These are phyloP conservation scores for Xylaria sp. DNA, from an alignment of 2,329 filamentous ascomycete genomes.

Conservation along the genomic window DNA sequence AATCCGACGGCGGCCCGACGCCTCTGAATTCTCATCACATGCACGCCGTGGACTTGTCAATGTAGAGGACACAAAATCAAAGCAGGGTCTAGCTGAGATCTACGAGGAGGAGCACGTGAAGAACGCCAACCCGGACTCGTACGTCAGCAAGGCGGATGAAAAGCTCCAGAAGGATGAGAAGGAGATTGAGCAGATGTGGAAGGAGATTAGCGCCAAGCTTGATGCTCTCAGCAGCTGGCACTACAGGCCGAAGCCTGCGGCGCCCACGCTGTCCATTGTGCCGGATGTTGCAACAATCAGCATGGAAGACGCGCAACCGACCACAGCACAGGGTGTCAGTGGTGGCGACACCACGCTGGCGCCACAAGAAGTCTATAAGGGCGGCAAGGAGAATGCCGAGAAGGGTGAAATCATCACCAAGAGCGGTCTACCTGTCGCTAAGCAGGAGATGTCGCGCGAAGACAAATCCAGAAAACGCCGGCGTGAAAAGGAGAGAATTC, in stretches of 20 bases:
- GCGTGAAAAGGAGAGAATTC: constrained; percentile 78
- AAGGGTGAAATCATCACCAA: constrained; percentile 70
- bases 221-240: constrained; percentile 91
- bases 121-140: constrained; percentile 68
- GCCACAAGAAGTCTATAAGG: constrained; percentile 88
- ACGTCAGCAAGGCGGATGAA: constrained; percentile 75
- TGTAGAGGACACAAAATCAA: constrained; percentile 80
- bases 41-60: constrained; percentile 69
- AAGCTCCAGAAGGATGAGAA: constrained; percentile 75
- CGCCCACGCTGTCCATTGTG: constrained; percentile 78
- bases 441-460: constrained; percentile 82
- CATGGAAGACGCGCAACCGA: constrained; percentile 93
- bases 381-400: constrained; percentile 59
- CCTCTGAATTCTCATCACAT: constrained; percentile 53
- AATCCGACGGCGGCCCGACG: constrained; percentile 71
- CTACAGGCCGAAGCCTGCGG: constrained; percentile 84
- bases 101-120: constrained; percentile 92
- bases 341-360: constrained; percentile 71
- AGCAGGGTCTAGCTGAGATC: constrained; percentile 80
- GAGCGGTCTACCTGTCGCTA: constrained; percentile 69
- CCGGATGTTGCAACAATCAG: constrained; percentile 84
- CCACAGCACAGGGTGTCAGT: constrained; percentile 67
- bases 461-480: constrained; percentile 72
- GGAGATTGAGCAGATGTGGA: constrained; percentile 80
- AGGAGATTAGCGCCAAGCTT: constrained; percentile 69